These are phyloP conservation scores for Pichia kluyveri DNA, from an alignment of 805 yeast species.

Conservation along the genomic window DNA sequence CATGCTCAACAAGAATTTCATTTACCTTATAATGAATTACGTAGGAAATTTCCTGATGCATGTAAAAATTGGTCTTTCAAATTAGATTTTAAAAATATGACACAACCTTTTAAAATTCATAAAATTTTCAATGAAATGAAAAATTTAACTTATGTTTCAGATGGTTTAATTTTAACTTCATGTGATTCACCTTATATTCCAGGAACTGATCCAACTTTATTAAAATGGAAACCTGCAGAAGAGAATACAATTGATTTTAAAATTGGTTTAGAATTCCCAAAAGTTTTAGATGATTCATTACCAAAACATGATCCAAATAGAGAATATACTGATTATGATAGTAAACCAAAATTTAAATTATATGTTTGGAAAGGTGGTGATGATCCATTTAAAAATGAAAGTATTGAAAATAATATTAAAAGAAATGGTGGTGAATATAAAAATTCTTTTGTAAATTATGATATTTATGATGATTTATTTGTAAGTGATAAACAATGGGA, in stretches of 20 bases:
- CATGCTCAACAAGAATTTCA: conserved; percentile 74
- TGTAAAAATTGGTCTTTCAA: conserved; percentile 76
- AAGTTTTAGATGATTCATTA: conserved; percentile 52
- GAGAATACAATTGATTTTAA: conserved; percentile 92
- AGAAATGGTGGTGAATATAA: conserved; percentile 25
- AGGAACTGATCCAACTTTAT: conserved; percentile 79
- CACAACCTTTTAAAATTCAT: conserved; percentile 66
- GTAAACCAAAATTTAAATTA: conserved; percentile 61
- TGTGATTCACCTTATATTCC: conserved; percentile 77
- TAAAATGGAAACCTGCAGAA: conserved; percentile 96
- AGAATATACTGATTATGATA: conserved; percentile 73
- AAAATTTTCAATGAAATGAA: conserved; percentile 67
- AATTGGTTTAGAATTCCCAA: conserved; percentile 51
- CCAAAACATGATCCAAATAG: conserved; percentile 60
- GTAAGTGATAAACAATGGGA: conserved; percentile 76
- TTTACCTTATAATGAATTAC: conserved; percentile 70
- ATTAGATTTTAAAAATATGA: conserved; percentile 82
- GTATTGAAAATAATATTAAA: conserved; percentile 27
- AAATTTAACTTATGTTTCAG: conserved; percentile 76
- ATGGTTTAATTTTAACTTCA: conserved; percentile 90
- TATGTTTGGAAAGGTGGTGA: conserved; percentile 68
- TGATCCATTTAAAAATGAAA: conserved; percentile 25
- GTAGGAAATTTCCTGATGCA: conserved; percentile 62
- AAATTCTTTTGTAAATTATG: conserved; percentile 37
- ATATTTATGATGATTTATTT: conserved; percentile 55